A percentile compares a stretch with the other conserved stretches of the same genome.
Conservation (phyloP, 1,284 basidiomycete genomes). For the Laetiporus sulphureus region DNA sequence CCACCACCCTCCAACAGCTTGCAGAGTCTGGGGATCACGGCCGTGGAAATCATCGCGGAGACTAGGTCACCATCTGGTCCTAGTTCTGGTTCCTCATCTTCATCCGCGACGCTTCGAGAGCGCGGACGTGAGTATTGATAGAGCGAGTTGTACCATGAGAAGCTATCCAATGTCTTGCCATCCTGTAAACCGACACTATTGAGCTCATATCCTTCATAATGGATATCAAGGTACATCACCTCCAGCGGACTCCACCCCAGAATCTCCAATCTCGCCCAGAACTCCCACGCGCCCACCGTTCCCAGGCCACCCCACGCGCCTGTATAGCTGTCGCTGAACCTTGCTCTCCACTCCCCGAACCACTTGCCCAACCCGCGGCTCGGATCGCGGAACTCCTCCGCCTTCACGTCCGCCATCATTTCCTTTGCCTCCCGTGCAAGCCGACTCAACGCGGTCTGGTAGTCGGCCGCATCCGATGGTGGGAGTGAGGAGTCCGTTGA, state of each 20-base stretch:
- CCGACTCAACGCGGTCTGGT: slow-evolving; percentile 53
- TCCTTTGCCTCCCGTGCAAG: slow-evolving; percentile 47
- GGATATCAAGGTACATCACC: slow-evolving; percentile 34
- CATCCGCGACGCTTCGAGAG: slow-evolving; percentile 27
- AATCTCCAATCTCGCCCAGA: slow-evolving; percentile 86
- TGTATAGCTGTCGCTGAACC: slow-evolving; percentile 76
- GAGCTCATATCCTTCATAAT: too few species aligned
- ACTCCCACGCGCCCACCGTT: slow-evolving; percentile 91
- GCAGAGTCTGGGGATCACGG: slow-evolving; percentile 71
- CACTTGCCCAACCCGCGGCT: slow-evolving; percentile 60
- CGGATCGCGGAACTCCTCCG: slow-evolving; percentile 82
- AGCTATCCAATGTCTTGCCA: slow-evolving; percentile 63
- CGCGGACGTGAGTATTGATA: slow-evolving; percentile 71
- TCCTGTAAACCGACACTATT: too few species aligned
- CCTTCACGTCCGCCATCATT: slow-evolving; percentile 79
- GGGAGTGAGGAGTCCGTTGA: slow-evolving; percentile 79
- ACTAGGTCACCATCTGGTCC: slow-evolving; percentile 86
- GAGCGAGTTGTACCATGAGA: slow-evolving; percentile 77
- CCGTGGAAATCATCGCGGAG: slow-evolving; percentile 80
- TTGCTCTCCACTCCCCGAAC: slow-evolving; percentile 77
- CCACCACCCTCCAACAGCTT: slow-evolving; percentile 68
- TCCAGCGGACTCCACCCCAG: slow-evolving; percentile 84
- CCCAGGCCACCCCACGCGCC: slow-evolving; percentile 89
- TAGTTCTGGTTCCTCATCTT: slow-evolving; percentile 43
- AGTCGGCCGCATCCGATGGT: slow-evolving; percentile 64